Base-by-base conservation (phyloP, 352 stramenopile species). In the Globisporangium polare region DNA sequence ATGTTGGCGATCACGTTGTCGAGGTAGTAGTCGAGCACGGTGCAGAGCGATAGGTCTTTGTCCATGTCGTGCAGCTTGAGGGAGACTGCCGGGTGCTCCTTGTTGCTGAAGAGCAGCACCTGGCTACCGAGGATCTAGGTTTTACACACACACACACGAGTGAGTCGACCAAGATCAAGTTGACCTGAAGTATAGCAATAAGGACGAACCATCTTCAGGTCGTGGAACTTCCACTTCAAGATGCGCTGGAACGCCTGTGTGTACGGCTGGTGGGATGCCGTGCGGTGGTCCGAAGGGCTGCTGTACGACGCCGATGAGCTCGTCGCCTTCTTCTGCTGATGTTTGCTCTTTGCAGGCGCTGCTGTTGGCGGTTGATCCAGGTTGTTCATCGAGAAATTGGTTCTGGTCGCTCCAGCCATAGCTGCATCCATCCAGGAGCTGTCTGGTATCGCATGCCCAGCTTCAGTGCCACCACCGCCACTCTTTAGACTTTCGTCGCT, bases 1-100 rank as follows among this genome's bases (percentile, higher is more conserved):
- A 95, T 92, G 52, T 95, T 95, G 0, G 82, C 83, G 50, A 95
- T 94, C 47, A 95, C 84, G 53, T 95, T 95, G 63, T 95, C 86
- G 33, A 95, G 57, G 46, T 95, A 95, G 60, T 94, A 95, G 67
- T 95, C 86, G 1, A 95, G 73, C 24, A 92, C 80, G 1, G 82
- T 95, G 18, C 73, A 86, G 4, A 94, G 69, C 29, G 83, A 92
- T n/a, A 95, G 56, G 37, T 95, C 83, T 20, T 89, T 82, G 60
- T 95, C 83, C 75, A 93, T 89, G 58, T 95, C 86, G 54, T 95
- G 86, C 12, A 95, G 79, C 47, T 88, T 86, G 7, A 95, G 62
- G 7, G 86, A 95, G 43, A 95, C 86, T 0, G 86, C 82, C 0
- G 86, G 86, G 35, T 95, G 86, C 24, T 95, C 86, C 31, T 78